These are phyloP conservation scores for Exobasidium cylindrosporum DNA, from an alignment of 1,284 basidiomycete genomes.

Conservation along the genomic window DNA sequence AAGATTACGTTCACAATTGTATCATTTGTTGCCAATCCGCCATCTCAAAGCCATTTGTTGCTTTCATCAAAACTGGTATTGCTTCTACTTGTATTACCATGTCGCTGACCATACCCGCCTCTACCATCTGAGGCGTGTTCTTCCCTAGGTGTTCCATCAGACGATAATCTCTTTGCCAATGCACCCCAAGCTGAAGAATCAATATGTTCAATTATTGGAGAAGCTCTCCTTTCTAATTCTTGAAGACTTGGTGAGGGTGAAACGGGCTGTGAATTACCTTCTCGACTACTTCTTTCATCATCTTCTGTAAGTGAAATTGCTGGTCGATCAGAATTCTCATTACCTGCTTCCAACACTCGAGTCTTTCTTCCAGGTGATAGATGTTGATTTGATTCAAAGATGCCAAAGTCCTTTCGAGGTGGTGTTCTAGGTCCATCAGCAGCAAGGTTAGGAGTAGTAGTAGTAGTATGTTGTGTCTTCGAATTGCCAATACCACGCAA, in stretches of 20 bases:
- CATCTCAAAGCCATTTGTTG: not conserved
- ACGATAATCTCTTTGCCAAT: slow-evolving; percentile 5
- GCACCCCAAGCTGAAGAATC: slow-evolving; percentile 9
- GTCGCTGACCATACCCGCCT: not conserved
- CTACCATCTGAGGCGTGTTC: not conserved
- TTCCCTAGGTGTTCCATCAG: not conserved
- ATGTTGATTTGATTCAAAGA: not conserved
- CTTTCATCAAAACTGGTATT: not conserved
- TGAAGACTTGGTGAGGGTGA: slow-evolving; percentile 6
- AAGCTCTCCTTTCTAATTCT: slow-evolving; percentile 6
- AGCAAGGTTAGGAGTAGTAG: not conserved
- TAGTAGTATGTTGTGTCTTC: not conserved
- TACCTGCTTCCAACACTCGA: not conserved
- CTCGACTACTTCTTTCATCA: not conserved
- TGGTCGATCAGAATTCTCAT: not conserved
- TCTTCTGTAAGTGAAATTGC: not conserved
- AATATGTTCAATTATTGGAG: slow-evolving; percentile 7
- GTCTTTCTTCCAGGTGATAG: not conserved
- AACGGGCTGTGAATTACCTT: not conserved
- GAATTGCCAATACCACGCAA: not conserved
- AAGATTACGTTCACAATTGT: too few species aligned
- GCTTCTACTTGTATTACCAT: not conserved
- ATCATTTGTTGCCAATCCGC: too few species aligned
- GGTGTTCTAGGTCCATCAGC: not conserved
- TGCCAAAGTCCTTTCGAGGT: too few species aligned